A percentile compares a stretch with the other conserved stretches of the same genome.
phyloP scores from a whole-genome alignment of 2,329 filamentous ascomycete species.

The Aureobasidium sp. region DNA sequence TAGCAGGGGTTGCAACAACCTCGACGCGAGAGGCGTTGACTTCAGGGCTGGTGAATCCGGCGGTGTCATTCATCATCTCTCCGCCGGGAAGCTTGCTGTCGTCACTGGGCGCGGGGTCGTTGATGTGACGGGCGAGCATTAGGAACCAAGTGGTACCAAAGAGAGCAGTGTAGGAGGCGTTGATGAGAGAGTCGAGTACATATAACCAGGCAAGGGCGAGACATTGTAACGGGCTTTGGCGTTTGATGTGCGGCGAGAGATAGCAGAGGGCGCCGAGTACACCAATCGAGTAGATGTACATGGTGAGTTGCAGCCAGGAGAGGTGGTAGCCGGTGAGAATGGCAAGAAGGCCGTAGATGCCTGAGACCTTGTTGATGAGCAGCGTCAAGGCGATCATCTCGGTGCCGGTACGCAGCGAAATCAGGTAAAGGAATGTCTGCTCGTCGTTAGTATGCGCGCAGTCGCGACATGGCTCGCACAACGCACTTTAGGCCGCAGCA shows the following conservation, averaged over 20 bases:
- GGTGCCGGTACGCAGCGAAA: constrained; percentile 79
- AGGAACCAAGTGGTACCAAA: constrained; percentile 86
- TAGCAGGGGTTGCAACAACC: constrained; percentile 43
- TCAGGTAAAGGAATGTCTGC: constrained; percentile 63
- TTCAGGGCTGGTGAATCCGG: constrained; percentile 59
- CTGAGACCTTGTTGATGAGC: constrained; percentile 86
- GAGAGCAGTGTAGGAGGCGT: constrained; percentile 70
- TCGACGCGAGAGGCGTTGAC: constrained; percentile 52
- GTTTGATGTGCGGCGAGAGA: constrained; percentile 73
- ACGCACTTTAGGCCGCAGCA: constrained; percentile 17
- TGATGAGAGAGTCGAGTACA: constrained; percentile 72
- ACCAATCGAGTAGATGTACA: constrained; percentile 81
- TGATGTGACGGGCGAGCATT: constrained; percentile 54
- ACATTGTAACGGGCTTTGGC: constrained; percentile 70
- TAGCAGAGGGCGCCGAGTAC: constrained; percentile 61
- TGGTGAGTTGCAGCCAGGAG: constrained; percentile 75
- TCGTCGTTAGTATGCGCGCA: neutral
- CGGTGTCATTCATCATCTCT: constrained; percentile 53
- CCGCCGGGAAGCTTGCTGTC: constrained; percentile 40
- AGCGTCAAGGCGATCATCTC: constrained; percentile 78
- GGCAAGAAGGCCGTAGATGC: constrained; percentile 82
- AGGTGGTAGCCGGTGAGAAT: constrained; percentile 80
- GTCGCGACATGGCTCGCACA: neutral
- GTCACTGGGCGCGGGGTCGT: constrained; percentile 26
- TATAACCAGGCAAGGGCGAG: constrained; percentile 81